Conservation (phyloP, 108 stramenopile genomes). For the Cyclostephanos tholiformis region DNA sequence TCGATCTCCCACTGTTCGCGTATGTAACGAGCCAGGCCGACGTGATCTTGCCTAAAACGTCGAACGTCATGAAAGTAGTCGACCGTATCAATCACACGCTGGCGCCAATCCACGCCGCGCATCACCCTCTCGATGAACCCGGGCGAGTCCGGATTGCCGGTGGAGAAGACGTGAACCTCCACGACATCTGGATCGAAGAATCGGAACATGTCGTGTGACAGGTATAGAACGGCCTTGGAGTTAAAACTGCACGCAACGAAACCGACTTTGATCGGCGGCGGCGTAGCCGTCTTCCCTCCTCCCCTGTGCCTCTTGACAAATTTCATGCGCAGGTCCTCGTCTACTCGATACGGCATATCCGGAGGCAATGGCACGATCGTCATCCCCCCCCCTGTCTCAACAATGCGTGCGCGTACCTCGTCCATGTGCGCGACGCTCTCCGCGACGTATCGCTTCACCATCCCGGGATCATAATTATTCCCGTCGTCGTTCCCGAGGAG, state of each 20-base stretch:
- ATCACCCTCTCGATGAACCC: constrained; percentile 73
- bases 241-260: constrained; percentile 86
- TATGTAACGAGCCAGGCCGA: constrained; percentile 72
- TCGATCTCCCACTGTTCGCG: constrained; percentile 65
- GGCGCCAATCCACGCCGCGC: constrained; percentile 87
- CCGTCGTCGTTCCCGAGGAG: constrained; percentile 34
- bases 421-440: constrained; percentile 79
- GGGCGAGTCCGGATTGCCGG: constrained; percentile 68
- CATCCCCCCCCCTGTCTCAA: constrained; percentile 15
- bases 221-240: constrained; percentile 83
- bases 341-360: constrained; percentile 69
- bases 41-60: constrained; percentile 59
- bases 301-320: constrained; percentile 38
- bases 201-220: constrained; percentile 87
- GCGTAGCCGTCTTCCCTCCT: not conserved
- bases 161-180: constrained; percentile 82
- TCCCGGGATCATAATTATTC: constrained; percentile 29
- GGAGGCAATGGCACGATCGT: constrained; percentile 53
- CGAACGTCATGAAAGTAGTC: constrained; percentile 81
- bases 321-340: constrained; percentile 37
- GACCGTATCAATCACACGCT: constrained; percentile 69
- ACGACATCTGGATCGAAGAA: constrained; percentile 75
- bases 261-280: constrained; percentile 54
- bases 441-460: constrained; percentile 72
- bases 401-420: constrained; percentile 66